phyloP scores from a whole-genome alignment of 140 eudicot species.

The Oenanthe javanica region DNA sequence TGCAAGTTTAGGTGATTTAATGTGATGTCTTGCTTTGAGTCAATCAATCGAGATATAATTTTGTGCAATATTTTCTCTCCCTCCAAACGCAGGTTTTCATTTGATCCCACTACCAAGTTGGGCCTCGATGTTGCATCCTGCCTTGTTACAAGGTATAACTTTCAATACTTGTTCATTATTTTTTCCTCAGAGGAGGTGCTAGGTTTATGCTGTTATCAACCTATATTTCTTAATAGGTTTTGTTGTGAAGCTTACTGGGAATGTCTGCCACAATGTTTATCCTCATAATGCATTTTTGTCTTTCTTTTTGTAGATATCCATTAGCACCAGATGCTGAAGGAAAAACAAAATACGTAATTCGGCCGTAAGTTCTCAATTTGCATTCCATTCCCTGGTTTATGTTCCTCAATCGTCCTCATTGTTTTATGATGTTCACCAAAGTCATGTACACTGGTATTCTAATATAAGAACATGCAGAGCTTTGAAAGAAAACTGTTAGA shows the following conservation, averaged over 20 bases:
- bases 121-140: conserved; percentile 96
- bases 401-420: background rate
- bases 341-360: conserved; percentile 72
- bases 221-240: conserved; percentile 14
- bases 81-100: conserved; percentile 52
- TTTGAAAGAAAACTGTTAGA: background rate
- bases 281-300: background rate
- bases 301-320: conserved; percentile 59
- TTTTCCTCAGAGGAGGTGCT: background rate
- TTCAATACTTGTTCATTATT: background rate
- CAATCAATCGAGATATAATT: background rate
- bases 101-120: conserved; percentile 74
- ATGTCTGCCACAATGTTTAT: background rate
- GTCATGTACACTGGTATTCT: background rate
- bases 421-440: background rate
- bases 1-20: background rate
- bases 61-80: background rate
- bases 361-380: conserved; percentile 63
- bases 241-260: conserved; percentile 34
- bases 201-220: background rate
- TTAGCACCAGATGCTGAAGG: conserved; percentile 81
- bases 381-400: background rate
- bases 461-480: background rate
- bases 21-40: background rate
- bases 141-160: conserved; percentile 65